A percentile compares a stretch with the other conserved stretches of the same genome.
Conservation (phyloP, 2,329 filamentous ascomycete species). For the Diaporthe citri region DNA sequence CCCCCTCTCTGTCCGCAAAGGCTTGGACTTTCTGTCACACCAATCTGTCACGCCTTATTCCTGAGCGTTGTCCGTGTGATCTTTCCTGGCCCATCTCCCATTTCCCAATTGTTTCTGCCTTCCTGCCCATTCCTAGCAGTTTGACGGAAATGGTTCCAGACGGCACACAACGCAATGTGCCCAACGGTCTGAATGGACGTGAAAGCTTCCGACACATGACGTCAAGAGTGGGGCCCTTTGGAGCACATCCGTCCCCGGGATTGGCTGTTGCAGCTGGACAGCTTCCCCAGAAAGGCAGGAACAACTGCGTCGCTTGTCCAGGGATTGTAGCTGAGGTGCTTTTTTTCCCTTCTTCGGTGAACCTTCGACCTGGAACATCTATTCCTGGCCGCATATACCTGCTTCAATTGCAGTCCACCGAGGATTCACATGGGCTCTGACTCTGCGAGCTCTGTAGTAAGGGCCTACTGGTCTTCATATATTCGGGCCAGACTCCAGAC, state of each 20-base stretch:
- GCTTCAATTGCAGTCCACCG: not conserved
- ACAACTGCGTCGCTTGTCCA: not conserved
- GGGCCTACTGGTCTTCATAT: not conserved
- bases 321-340: slow-evolving; percentile 10
- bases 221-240: not conserved
- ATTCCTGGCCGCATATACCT: not conserved
- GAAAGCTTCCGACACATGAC: slow-evolving; percentile 15
- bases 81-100: not conserved
- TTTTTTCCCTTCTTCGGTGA: not conserved
- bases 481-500: not conserved
- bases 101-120: not conserved
- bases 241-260: not conserved
- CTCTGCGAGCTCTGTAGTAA: not conserved
- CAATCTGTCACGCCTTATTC: not conserved
- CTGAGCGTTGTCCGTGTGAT: not conserved
- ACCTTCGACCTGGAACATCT: not conserved
- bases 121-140: not conserved
- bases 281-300: slow-evolving; percentile 28
- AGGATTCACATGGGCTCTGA: not conserved
- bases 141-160: not conserved
- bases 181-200: slow-evolving; percentile 9
- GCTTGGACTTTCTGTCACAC: not conserved
- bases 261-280: slow-evolving; percentile 3
- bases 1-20: too few relatives aligned
- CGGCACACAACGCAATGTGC: not conserved